Base-by-base conservation (phyloP, 345 rosid species). In the Cardiospermum halicacabum region DNA sequence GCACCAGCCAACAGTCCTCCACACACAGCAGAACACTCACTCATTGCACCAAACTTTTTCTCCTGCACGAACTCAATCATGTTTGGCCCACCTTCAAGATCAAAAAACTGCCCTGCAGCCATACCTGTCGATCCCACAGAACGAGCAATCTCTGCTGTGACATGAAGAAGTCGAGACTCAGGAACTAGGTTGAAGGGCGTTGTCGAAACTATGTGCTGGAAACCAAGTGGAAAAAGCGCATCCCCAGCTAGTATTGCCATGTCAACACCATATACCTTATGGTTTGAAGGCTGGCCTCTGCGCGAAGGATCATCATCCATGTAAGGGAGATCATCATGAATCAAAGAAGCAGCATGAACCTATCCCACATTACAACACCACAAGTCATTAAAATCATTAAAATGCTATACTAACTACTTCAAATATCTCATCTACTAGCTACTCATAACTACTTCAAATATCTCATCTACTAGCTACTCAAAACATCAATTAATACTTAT, bases 181-280 rank as follows among this genome's bases (percentile, higher is more conserved):
- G 96, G 97, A 36, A 87, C 96, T 26, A 91, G 87, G 10, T 81
- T 73, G 0, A 85, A 50, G 9, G 88, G 95, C 1, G 99, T 91
- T 64, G 80, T 74, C 50, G 81, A 78, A 68, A 93, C 97, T 31
- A 93, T 93, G 83, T 91, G 99, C 26, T 67, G 85, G 81, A 86
- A 91, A 22, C 86, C 97, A 19, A 88, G 99, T 2, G 99, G 99
- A 74, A 94, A 94, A 60, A 94, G 92, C 0, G 95, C 96, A 74
- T 94, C 99, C 18, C 99, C 96, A 3, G 99, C 96, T 50, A 94
- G 95, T 75, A 94, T 81, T 24, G 97, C 99, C 74, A 85, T 89
- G 83, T 80, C 96, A 24, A 76, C 79, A 4, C 96, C 96, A 66
- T 76, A 88, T 7, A 80, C 67, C 11, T 71, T 81, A 74, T 91